phyloP scores from a whole-genome alignment of 169 alveolate species.

The Plasmodium vinckei region DNA sequence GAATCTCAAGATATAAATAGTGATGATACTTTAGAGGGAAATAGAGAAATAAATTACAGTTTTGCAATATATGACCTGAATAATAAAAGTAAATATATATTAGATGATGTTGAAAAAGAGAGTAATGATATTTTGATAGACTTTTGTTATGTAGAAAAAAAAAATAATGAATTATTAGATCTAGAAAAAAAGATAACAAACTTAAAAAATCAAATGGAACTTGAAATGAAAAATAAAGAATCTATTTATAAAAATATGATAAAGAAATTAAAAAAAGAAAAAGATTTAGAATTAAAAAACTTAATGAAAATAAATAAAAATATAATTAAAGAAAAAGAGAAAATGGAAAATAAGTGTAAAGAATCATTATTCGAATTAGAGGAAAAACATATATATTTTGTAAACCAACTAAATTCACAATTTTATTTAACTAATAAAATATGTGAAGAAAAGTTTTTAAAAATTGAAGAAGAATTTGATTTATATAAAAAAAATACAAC shows the following conservation, averaged over 20 bases:
- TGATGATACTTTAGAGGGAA: not conserved
- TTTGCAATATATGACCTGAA: constrained; percentile 41
- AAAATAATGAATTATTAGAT: constrained; percentile 65
- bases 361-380: constrained; percentile 58
- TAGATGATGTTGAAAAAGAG: constrained; percentile 69
- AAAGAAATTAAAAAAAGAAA: constrained; percentile 59
- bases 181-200: constrained; percentile 56
- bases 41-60: constrained; percentile 4
- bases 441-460: constrained; percentile 61
- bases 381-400: constrained; percentile 68
- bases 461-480: constrained; percentile 61
- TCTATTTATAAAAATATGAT: constrained; percentile 63
- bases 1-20: not conserved
- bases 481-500: constrained; percentile 48
- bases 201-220: constrained; percentile 60
- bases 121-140: constrained; percentile 65
- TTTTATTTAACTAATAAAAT: constrained; percentile 74
- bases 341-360: constrained; percentile 52
- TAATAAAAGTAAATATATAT: constrained; percentile 28
- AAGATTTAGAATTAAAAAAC: constrained; percentile 52
- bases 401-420: constrained; percentile 73
- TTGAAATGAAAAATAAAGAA: constrained; percentile 77
- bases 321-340: constrained; percentile 61
- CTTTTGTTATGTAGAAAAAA: constrained; percentile 55
- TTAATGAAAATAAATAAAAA: constrained; percentile 62